Evolutionary conservation across 257 asterid genomes (phyloP).

Genomic region (Forsythia suspensa): DNA sequence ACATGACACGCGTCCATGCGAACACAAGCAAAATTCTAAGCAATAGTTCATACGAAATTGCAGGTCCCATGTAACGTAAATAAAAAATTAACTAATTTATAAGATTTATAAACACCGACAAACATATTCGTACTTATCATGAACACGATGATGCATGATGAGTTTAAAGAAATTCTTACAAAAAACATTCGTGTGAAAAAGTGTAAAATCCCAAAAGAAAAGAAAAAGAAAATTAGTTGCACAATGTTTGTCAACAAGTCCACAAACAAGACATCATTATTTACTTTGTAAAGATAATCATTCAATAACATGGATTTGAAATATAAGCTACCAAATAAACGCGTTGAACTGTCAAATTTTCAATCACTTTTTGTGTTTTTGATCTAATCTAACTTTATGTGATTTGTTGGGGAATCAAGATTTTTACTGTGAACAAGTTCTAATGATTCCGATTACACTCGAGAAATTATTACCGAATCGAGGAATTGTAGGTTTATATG

Average conservation of each 20-base stretch:
- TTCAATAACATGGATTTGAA: neutral
- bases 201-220: neutral
- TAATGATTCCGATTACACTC: neutral
- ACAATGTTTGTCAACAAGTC: neutral
- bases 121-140: neutral
- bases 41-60: no score
- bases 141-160: neutral
- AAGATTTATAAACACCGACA: no score
- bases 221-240: neutral
- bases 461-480: neutral
- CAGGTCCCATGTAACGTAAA: no score
- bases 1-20: no score
- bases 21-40: no score
- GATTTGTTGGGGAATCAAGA: neutral
- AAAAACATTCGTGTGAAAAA: neutral
- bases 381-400: neutral
- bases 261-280: neutral
- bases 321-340: neutral
- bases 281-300: slow-evolving; percentile 5
- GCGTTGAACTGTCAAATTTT: slow-evolving; percentile 7
- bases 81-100: no score
- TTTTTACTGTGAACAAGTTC: neutral
- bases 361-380: neutral
- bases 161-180: neutral
- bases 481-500: neutral